Base-by-base conservation (phyloP, 176 grass and related monocot genomes). In the Phragmites australis region DNA sequence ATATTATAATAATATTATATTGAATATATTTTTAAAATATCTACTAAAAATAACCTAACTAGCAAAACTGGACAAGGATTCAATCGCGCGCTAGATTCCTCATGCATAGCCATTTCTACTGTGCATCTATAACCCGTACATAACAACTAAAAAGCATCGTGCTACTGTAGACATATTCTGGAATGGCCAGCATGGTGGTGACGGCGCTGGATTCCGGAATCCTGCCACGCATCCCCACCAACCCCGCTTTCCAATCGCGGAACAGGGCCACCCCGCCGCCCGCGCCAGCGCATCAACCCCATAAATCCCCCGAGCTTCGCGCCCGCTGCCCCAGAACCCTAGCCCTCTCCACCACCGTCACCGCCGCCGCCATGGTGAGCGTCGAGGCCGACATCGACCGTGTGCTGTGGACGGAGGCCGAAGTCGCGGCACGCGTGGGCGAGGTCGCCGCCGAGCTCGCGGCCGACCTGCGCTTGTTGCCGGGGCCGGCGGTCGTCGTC, bases 341-440 rank as follows among this genome's bases (percentile, higher is more conserved):
- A 87, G 17, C 67, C 29, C 50, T 45, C 60, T 8, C 70, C 29
- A n/a, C 57, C 29, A 37, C 43, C 39, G 43, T 26, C 26, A n/a
- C 29, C 15, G 32, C 52, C 6, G 40, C 49, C 19, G 27, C 32
- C 70, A 87, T 87, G 87, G 79, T 88, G 90, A 77, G 77, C 43
- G 84, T 65, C 51, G 74, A 87, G n/a, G 65, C 72, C 62, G 77
- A 81, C 59, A 90, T 97, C 65, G 91, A 92, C 34, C 65, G 89
- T 17, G 81, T 97, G 60, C 87, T 97, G 37, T 97, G 86, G 87
- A 90, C 94, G 75, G 89, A 90, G 31, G 74, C 74, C 40, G 87
- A 87, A 31, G 88, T 97, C 45, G 56, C 87, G 10, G 47, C 81
- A 23, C 89, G 94, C 75, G 94, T 97, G 3, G 18, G 80, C 22